These are phyloP conservation scores for Colletotrichum lini DNA, from an alignment of 2,329 filamentous ascomycete genomes.

Conservation along the genomic window DNA sequence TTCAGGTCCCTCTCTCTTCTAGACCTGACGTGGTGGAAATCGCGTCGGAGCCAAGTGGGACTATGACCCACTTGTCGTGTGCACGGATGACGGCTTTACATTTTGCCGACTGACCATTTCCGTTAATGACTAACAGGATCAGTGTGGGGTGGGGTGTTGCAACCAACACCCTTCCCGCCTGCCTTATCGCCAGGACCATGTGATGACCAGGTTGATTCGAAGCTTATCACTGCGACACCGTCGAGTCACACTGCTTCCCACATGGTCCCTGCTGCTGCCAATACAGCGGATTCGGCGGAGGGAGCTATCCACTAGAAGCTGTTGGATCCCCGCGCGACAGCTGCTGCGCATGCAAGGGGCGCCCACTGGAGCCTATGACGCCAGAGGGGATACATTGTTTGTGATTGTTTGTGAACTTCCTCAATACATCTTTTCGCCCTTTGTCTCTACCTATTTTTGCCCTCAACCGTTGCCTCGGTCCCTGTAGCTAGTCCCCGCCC, in stretches of 20 bases:
- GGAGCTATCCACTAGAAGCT: constrained; percentile 36
- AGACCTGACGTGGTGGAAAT: constrained; percentile 32
- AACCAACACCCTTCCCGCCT: constrained; percentile 1
- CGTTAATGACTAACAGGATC: neutral
- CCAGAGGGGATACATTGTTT: constrained; percentile 23
- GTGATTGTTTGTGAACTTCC: constrained; percentile 29
- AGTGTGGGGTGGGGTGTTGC: constrained; percentile 31
- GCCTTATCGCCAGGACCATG: constrained; percentile 37
- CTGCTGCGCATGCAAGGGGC: constrained; percentile 39
- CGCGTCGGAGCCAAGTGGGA: constrained; percentile 36
- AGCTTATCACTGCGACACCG: constrained; percentile 34
- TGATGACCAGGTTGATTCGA: constrained; percentile 35
- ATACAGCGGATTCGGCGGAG: constrained; percentile 36
- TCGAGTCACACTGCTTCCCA: constrained; percentile 41
- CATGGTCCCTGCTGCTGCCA: constrained; percentile 40
- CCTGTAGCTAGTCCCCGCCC: constrained; percentile 22
- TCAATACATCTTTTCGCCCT: constrained; percentile 20
- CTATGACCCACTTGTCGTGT: constrained; percentile 15
- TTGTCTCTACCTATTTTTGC: constrained; percentile 35
- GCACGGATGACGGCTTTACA: constrained; percentile 26
- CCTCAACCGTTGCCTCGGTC: constrained; percentile 29
- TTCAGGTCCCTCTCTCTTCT: constrained; percentile 16
- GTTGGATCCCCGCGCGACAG: constrained; percentile 21
- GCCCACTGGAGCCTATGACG: constrained; percentile 39
- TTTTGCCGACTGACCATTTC: constrained; percentile 11